phyloP scores from a whole-genome alignment of 805 yeast species.

The Wickerhamomyces silvicola region DNA sequence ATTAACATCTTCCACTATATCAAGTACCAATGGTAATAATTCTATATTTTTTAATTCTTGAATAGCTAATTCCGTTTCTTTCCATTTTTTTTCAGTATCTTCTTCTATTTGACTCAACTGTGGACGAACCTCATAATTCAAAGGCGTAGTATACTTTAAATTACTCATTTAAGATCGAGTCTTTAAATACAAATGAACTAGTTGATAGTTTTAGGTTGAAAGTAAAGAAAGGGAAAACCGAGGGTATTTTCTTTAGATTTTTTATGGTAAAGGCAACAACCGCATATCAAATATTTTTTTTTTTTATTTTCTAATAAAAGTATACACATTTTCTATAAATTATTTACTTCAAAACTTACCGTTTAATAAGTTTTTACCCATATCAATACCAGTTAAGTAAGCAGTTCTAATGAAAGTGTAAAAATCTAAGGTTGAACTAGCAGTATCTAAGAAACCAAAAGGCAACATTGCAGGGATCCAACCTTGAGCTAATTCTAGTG shows the following conservation, averaged over 20 bases:
- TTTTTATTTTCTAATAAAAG: too few relatives aligned
- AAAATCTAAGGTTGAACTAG: conserved; percentile 76
- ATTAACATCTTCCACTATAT: conserved; percentile 33
- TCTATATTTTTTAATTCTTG: conserved; percentile 30
- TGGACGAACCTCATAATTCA: neutral
- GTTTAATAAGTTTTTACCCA: conserved; percentile 56
- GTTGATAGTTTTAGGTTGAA: too few relatives aligned
- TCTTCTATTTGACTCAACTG: neutral
- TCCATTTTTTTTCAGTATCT: neutral
- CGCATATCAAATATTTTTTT: too few relatives aligned
- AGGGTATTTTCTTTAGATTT: too few relatives aligned
- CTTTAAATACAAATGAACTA: too few relatives aligned
- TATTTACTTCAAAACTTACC: conserved; percentile 80
- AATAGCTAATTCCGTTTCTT: conserved; percentile 14
- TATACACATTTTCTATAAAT: too few relatives aligned
- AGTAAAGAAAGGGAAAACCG: too few relatives aligned
- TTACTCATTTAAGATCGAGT: too few relatives aligned
- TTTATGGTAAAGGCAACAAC: too few relatives aligned
- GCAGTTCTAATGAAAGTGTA: conserved; percentile 63
- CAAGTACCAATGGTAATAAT: conserved; percentile 33
- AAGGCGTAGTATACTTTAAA: too few relatives aligned
- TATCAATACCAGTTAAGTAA: conserved; percentile 70
- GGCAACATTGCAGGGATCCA: conserved; percentile 99
- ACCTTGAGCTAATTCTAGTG: conserved; percentile 95
- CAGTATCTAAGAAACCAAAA: conserved; percentile 80